Base-by-base conservation (phyloP, 2,329 filamentous ascomycete species). In the Alternaria gaisen region DNA sequence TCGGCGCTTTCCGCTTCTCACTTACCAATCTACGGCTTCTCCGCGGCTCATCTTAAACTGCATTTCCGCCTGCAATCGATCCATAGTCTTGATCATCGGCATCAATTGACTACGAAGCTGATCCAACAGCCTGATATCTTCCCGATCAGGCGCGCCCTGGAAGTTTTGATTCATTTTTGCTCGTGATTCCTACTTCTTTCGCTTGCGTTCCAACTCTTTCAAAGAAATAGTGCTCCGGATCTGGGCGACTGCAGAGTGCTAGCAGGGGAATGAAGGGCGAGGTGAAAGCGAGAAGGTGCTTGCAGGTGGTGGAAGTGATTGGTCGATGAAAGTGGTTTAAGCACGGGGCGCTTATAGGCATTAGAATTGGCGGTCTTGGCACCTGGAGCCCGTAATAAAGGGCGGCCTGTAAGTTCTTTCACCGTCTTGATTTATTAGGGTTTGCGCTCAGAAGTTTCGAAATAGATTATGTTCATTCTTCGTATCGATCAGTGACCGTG, bases 101-200 rank as follows among this genome's bases (percentile, higher is more conserved):
- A 72, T 56, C 20, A 73, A 34, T 50, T 68, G 65, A 48, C 67
- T 68, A 8, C 71, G 71, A 56, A 73, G 53, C 38, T 63, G 58
- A 34, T 73, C 71, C 10, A 73, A 51, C 41, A 65, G 42, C 51
- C 66, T 56, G 11, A 68, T 60, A 46, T 73, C 71, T 38, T 73
- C 70, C n/a, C 62, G 60, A 53, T 64, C 63, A 8, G 68, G 68
- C 50, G 65, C 61, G 40, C 70, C 70, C 26, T 65, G 55, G 52
- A 72, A 72, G 60, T 72, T 72, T 42, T 66, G 63, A 56, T 72
- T 72, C 70, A 72, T 72, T 1, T 58, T 53, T 58, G 48, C 41
- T 34, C 34, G 4, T 30, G 26, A 9, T 26, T 59, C 38, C 53
- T 18, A 30, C 51, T 53, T 56, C 38, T 61, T 62, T 47, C 24